phyloP scores from a whole-genome alignment of 768 basidiomycete species.

The Kwoniella europaea region DNA sequence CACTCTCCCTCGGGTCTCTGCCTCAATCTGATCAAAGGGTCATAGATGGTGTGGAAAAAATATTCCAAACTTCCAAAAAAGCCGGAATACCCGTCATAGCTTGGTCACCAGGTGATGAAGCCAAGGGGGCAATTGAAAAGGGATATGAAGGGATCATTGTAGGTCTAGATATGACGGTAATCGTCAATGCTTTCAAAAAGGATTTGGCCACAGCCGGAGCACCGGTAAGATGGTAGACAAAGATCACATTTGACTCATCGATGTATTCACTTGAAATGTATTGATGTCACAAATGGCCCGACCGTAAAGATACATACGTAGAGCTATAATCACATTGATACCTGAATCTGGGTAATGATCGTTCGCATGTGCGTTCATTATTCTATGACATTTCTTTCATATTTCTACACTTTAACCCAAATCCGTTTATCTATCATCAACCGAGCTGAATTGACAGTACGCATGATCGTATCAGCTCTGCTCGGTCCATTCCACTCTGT shows the following conservation, averaged over 20 bases:
- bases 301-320: no score
- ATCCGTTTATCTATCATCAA: neutral
- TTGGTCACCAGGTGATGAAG: conserved; percentile 9
- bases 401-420: neutral
- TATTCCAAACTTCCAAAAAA: conserved; percentile 4
- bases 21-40: conserved; percentile 12
- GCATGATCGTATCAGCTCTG: no score
- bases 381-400: neutral
- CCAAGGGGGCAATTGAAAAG: neutral
- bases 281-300: no score
- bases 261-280: no score
- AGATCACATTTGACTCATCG: no score
- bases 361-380: neutral
- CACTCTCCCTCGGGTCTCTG: conserved; percentile 16
- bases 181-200: conserved; percentile 12
- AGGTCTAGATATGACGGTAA: conserved; percentile 9
- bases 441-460: neutral
- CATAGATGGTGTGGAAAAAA: neutral
- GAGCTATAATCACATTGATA: no score
- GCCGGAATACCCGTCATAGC: conserved; percentile 12
- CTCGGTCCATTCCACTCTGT: no score
- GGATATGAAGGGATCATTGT: conserved; percentile 11
- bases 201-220: conserved; percentile 12
- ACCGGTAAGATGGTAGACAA: neutral
- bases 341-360: no score